Percentiles rank a stretch among this genome's conserved stretches.
Evolutionary conservation across 495 filamentous ascomycete species (phyloP).

Genomic region (Peziza echinospora): DNA sequence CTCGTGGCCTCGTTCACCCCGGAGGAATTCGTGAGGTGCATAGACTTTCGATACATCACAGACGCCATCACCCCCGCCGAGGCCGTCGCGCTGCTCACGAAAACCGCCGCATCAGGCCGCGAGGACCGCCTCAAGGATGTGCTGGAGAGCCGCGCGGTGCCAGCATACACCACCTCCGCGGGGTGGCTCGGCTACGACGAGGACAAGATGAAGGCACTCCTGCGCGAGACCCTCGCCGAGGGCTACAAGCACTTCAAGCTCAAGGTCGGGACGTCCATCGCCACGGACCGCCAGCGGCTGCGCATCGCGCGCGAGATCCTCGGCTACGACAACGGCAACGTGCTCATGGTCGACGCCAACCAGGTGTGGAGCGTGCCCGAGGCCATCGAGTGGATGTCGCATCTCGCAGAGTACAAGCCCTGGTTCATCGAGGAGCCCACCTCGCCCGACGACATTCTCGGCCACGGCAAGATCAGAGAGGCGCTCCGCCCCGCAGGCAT

Average conservation of each 20-base stretch:
- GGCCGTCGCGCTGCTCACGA: constrained; percentile 43
- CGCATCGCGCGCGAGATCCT: constrained; percentile 59
- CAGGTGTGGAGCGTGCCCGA: constrained; percentile 88
- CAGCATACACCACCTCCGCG: constrained; percentile 76
- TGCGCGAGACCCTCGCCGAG: constrained; percentile 46
- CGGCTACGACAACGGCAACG: constrained; percentile 67
- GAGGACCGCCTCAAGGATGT: constrained; percentile 46
- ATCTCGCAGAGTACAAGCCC: constrained; percentile 64
- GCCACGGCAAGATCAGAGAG: constrained; percentile 64
- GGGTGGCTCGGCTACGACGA: constrained; percentile 89
- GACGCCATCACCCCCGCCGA: constrained; percentile 81
- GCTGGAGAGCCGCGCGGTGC: constrained; percentile 46
- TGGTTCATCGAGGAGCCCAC: constrained; percentile 99
- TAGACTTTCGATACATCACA: constrained; percentile 86
- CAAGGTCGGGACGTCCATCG: constrained; percentile 58
- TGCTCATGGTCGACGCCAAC: constrained; percentile 90
- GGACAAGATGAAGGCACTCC: constrained; percentile 53
- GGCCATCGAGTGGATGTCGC: constrained; percentile 69
- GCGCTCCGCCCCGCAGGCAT: constrained; percentile 54
- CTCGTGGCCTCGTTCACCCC: constrained; percentile 77
- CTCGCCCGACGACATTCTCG: constrained; percentile 74
- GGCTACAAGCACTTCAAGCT: constrained; percentile 84
- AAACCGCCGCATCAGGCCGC: constrained; percentile 40
- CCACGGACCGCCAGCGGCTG: constrained; percentile 46
- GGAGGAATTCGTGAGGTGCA: constrained; percentile 64